Evolutionary conservation across 1,284 basidiomycete genomes (phyloP), one percentile per base, ranked within the genome.

Genomic region (Schizophyllum amplum): DNA sequence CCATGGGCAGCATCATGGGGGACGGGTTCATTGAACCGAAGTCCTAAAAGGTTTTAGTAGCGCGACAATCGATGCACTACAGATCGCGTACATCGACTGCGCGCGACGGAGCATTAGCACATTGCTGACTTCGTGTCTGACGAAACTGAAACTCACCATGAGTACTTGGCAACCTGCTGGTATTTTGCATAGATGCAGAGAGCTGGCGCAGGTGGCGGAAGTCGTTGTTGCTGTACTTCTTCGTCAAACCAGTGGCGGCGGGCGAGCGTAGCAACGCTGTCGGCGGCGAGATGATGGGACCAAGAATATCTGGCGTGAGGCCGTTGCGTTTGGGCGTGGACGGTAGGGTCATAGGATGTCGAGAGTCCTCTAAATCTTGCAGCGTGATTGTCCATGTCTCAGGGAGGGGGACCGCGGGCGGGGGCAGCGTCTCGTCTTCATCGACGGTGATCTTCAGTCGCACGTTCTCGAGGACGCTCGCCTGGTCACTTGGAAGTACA

Each of bases 91-190:
- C 76, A 68, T 78, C 76, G 59, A 78, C 76, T 77, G 58, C 63
- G 55, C 11, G 53, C 24, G 13, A 53, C 47, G 24, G 47, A 54
- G 26, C 53, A 53, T 21, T 57, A 55, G 60, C 26, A 55, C 53
- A 56, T 22, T 51, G 17, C 52, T 47, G 7, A 24, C 13, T 17
- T 22, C 7, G 51, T 11, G 42, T 52, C 58, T 51, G 48, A 24
- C 6, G 13, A 59, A 53, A 56, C 42, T 46, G 25, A 51, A 57
- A 79, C 87, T 65, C 68, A 91, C 88, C 89, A 71, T 91, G 88
- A 73, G 82, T 85, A 69, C 88, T 90, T 24, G 88, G 88, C 56
- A 91, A 74, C 65, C 88, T 77, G 69, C 88, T 90, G 58, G 88
- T 90, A 67, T 91, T 91, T 67, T 87, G 79, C 62, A 86, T 80